Conservation (phyloP, 208 protist species). For the Leishmania aethiopica region DNA sequence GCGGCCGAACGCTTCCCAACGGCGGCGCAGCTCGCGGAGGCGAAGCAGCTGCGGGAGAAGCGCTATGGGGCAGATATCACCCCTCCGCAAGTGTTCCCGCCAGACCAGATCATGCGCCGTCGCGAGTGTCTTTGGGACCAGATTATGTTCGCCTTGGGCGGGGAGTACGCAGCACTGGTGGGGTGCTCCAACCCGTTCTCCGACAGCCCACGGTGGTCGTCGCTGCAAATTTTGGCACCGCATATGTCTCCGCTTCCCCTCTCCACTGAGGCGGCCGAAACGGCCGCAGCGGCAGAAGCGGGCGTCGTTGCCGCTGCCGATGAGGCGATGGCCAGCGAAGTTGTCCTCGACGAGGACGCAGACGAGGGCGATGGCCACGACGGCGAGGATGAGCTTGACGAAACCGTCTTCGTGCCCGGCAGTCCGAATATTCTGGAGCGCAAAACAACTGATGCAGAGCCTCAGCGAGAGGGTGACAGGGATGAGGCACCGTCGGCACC, state of each 20-base stretch:
- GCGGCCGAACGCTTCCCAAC: constrained; percentile 66
- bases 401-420: not conserved
- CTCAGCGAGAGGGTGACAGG: not conserved
- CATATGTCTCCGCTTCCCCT: constrained; percentile 26
- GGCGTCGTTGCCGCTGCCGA: constrained; percentile 6
- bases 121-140: constrained; percentile 89
- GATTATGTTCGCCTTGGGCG: constrained; percentile 82
- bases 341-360: constrained; percentile 11
- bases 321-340: constrained; percentile 9
- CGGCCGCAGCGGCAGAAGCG: not conserved
- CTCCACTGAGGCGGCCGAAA: constrained; percentile 13
- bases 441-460: not conserved
- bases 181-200: constrained; percentile 84
- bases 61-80: constrained; percentile 70
- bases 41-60: constrained; percentile 41
- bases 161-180: constrained; percentile 72
- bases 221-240: constrained; percentile 50
- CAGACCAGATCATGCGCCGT: constrained; percentile 68
- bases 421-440: constrained; percentile 12
- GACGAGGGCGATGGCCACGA: constrained; percentile 2
- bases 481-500: not conserved
- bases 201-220: constrained; percentile 35
- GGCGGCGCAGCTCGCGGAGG: constrained; percentile 54
- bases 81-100: constrained; percentile 75
- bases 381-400: constrained; percentile 8